Base-by-base conservation (phyloP, 345 rosid species). In the Laguncularia racemosa region DNA sequence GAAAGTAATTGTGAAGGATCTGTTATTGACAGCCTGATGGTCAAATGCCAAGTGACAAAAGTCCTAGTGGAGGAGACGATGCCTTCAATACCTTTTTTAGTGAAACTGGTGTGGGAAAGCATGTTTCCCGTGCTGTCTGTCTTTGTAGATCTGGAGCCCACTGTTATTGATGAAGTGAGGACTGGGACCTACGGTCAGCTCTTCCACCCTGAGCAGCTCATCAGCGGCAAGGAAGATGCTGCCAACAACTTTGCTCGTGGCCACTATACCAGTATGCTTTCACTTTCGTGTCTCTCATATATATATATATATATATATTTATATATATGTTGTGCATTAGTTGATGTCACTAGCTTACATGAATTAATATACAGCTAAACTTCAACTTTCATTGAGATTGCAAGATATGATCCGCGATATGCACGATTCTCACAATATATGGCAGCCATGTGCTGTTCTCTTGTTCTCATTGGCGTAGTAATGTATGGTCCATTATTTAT, bases 161-260 rank as follows among this genome's bases (percentile, higher is more conserved):
- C 93, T 48, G 93, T 85, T 64, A 83, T 83, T 10, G 89, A 85
- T 40, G 78, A 78, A 57, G 83, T 75, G 64, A 75, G 80, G 65
- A 78, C 83, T 0, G 80, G 80, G 4, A 53, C 73, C 14, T 78
- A 78, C 68, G 80, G 80, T 50, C 83, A 78, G 67, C 83, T 78
- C 56, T 78, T 75, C 66, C 81, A 77, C 64, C 81, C 81, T 2
- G 81, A 77, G 50, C 81, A 73, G 16, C 78, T 77, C 68, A 85
- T 85, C 70, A 83, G 86, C 12, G 93, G 93, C 55, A 85, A 85
- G 73, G 89, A 85, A 69, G 89, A 85, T 47, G 86, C 89, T 57
- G 93, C 93, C 63, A 85, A 85, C 81, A 85, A 85, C 71, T 85
- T 85, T 56, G 93, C 93, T 55, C 86, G 93, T 73, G 89, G 93